Evolutionary conservation across 805 yeast species (phyloP), one percentile per base, ranked within the genome.

Genomic region (Ogataea methanolica): DNA sequence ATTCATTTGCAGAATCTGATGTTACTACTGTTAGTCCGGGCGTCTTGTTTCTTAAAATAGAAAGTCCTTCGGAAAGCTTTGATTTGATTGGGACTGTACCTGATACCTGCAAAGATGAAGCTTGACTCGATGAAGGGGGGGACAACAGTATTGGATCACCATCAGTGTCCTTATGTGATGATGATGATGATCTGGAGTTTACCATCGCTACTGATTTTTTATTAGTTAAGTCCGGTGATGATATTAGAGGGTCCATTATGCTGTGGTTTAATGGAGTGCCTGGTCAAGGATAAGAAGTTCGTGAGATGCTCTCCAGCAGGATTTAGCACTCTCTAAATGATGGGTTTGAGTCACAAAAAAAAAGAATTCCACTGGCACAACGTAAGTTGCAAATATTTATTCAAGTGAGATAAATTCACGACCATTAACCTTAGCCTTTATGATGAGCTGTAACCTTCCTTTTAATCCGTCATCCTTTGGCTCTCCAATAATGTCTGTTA

Each of bases 41-140:
- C 4, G 38, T 36, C 19, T 50, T 44, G 42, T 50, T 49, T 39
- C 55, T 44, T 31, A 52, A 26, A 9, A 47, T 21, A 8, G 55
- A 49, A 2, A 52, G 41, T 33, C 51, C 41, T 16, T 49, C 51
- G 1, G 55, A 50, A n/a, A 52, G 29, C 8, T 29, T 33, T 8
- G 55, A 43, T 29, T 45, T 49, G 36, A 52, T 40, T 4, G 55
- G 55, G 17, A 22, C 15, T 12, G 41, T 39, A 12, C 41, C 33
- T 15, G 41, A 26, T 6, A 19, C 17, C 7, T 11, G 14, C 6
- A 19, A 17, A 17, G 37, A 16, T n/a, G 33, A 15, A 4, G 34
- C 33, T 7, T 9, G 9, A 9, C 23, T 11, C 16, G 41, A 14
- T 5, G 41, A 33, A 21, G 40, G n/a, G 4, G 29, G 6, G 22